phyloP scores from a whole-genome alignment of 345 rosid genomes.

The Linum lewisii region DNA sequence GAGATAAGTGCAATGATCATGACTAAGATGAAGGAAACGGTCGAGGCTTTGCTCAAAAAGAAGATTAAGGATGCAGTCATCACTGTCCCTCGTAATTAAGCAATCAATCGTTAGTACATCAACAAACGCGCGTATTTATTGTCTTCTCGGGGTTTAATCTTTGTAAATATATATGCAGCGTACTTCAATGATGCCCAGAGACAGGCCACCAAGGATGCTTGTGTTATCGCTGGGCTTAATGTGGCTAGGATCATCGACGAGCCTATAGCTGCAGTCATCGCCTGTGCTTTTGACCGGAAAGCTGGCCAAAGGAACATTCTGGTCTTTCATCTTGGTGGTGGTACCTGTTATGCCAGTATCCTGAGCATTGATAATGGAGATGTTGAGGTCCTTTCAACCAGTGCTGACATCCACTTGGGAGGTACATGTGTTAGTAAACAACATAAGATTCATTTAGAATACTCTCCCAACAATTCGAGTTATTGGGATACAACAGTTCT shows the following conservation, averaged over 20 bases:
- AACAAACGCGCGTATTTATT: too few relatives aligned
- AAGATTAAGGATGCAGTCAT: constrained; percentile 73
- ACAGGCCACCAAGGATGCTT: constrained; percentile 96
- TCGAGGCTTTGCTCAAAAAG: too few relatives aligned
- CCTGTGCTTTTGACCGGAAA: constrained; percentile 89
- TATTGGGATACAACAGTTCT: too few relatives aligned
- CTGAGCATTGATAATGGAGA: constrained; percentile 89
- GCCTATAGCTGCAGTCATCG: constrained; percentile 97
- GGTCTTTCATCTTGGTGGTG: constrained; percentile 96
- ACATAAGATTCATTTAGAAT: too few relatives aligned
- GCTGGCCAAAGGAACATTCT: constrained; percentile 98
- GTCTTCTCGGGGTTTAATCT: neutral
- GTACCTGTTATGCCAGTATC: constrained; percentile 93
- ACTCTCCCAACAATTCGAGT: too few relatives aligned
- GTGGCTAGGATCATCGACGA: constrained; percentile 93
- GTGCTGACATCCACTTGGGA: constrained; percentile 99
- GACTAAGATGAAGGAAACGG: too few relatives aligned
- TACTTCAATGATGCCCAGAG: constrained; percentile 98
- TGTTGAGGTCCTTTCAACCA: constrained; percentile 91
- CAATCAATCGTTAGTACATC: neutral
- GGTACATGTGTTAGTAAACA: constrained; percentile 17
- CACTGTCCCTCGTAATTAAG: constrained; percentile 72
- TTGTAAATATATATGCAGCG: constrained; percentile 37
- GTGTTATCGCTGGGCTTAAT: constrained; percentile 82
- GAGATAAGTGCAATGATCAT: too few relatives aligned